Percentiles rank a stretch among this genome's conserved stretches.
Evolutionary conservation across 2,329 filamentous ascomycete species (phyloP).

Genomic region (Fusarium sp.): DNA sequence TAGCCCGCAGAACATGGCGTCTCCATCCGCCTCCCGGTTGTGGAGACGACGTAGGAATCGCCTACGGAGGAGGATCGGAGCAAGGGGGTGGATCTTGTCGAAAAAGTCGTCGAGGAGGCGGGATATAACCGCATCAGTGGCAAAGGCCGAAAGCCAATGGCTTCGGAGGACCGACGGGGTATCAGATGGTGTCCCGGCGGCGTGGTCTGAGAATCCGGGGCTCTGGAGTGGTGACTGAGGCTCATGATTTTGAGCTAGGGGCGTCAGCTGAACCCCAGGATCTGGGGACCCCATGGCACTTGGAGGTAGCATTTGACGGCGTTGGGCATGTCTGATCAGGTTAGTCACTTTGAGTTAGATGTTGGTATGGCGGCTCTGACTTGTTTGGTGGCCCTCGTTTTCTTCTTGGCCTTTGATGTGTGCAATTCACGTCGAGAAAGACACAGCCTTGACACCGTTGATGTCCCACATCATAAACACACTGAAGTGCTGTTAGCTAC

Average conservation of each 20-base stretch:
- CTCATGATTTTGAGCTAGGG: constrained; percentile 2
- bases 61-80: constrained; percentile 49
- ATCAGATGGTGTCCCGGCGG: background rate
- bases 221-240: constrained; percentile 13
- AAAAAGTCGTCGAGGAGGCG: constrained; percentile 51
- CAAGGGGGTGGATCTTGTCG: constrained; percentile 50
- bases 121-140: constrained; percentile 20
- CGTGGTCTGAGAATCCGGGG: background rate
- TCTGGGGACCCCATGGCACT: background rate
- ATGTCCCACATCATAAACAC: constrained; percentile 21
- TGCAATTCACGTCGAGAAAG: constrained; percentile 34
- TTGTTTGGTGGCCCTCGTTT: constrained; percentile 42
- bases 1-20: constrained; percentile 48
- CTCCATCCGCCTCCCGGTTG: constrained; percentile 38
- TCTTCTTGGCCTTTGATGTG: constrained; percentile 32
- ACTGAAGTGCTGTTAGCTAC: constrained; percentile 19
- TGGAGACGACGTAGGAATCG: constrained; percentile 46
- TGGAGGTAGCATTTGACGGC: background rate
- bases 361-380: background rate
- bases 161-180: background rate
- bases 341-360: background rate
- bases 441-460: constrained; percentile 33
- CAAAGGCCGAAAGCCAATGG: constrained; percentile 34
- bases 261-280: background rate
- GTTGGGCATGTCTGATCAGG: constrained; percentile 22